Percentiles rank a stretch among this genome's conserved stretches.
Evolutionary conservation across 2,329 filamentous ascomycete species (phyloP).

Genomic region (Onygenales sp.): DNA sequence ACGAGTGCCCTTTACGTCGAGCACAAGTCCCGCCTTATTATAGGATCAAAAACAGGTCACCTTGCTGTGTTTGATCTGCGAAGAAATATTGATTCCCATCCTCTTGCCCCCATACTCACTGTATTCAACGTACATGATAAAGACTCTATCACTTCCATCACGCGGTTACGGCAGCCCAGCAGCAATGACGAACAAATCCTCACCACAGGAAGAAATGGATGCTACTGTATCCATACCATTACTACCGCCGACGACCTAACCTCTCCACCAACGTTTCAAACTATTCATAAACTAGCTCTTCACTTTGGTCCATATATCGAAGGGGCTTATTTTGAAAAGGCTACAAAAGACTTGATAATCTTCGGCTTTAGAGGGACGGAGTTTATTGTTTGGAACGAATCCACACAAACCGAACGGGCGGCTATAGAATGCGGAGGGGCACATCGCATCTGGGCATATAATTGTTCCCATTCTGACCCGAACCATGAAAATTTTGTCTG

Average conservation of each 20-base stretch:
- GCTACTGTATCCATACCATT: conserved; percentile 55
- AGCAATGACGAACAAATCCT: conserved; percentile 40
- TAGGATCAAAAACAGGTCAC: conserved; percentile 49
- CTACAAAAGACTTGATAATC: conserved; percentile 52
- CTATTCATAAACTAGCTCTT: conserved; percentile 59
- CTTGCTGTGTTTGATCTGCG: conserved; percentile 39
- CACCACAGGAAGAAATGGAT: conserved; percentile 68
- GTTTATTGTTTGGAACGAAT: conserved; percentile 76
- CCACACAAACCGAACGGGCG: conserved; percentile 57
- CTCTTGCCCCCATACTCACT: conserved; percentile 7
- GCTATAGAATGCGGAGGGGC: conserved; percentile 74
- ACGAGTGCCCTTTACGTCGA: conserved; percentile 39
- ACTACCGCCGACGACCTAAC: conserved; percentile 14
- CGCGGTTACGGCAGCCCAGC: conserved; percentile 10
- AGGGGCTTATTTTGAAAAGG: conserved; percentile 51
- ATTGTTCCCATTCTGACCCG: conserved; percentile 15
- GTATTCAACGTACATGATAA: conserved; percentile 34
- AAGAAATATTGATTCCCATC: neutral
- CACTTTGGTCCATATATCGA: conserved; percentile 71
- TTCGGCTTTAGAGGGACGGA: conserved; percentile 72
- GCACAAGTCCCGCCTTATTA: conserved; percentile 27
- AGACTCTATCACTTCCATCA: conserved; percentile 62
- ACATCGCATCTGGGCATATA: conserved; percentile 65
- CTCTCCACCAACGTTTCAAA: conserved; percentile 27
- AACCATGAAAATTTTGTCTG: conserved; percentile 55